phyloP scores from a whole-genome alignment of 192 early-diverging fungal genomes.

The Polychytrium aggregatum region DNA sequence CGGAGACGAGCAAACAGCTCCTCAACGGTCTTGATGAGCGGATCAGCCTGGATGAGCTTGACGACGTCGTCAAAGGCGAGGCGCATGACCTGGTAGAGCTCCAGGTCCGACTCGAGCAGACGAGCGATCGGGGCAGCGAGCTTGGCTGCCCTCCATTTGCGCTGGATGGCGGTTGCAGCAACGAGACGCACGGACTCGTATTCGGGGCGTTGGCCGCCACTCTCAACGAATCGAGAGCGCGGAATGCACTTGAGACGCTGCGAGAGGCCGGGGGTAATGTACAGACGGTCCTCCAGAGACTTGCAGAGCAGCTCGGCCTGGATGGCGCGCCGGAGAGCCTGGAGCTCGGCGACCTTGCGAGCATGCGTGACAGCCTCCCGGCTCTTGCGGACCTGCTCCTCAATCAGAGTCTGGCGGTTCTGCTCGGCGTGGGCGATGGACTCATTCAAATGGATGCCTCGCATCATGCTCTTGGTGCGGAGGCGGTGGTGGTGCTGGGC shows the following conservation, averaged over 20 bases:
- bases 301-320: slow-evolving; percentile 8
- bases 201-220: no score
- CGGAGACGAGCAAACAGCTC: slow-evolving; percentile 14
- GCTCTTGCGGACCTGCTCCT: slow-evolving; percentile 13
- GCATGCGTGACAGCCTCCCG: slow-evolving; percentile 24
- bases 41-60: slow-evolving; percentile 12
- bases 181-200: slow-evolving; percentile 1
- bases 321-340: slow-evolving; percentile 7
- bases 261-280: slow-evolving; percentile 6
- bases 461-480: neutral
- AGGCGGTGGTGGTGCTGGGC: slow-evolving; percentile 12
- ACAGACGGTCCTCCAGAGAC: slow-evolving; percentile 17
- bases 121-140: no score
- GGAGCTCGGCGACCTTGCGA: slow-evolving; percentile 21
- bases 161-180: slow-evolving; percentile 11
- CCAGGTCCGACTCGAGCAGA: slow-evolving; percentile 10
- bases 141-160: slow-evolving; percentile 19
- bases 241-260: slow-evolving; percentile 12
- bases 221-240: slow-evolving; percentile 20
- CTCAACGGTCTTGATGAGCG: slow-evolving; percentile 24
- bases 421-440: slow-evolving; percentile 17
- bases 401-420: slow-evolving; percentile 19
- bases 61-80: slow-evolving; percentile 12
- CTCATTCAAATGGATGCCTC: slow-evolving; percentile 10
- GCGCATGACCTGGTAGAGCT: neutral